Conservation (phyloP, 2,329 filamentous ascomycete species). For the Exophiala xenobiotica region DNA sequence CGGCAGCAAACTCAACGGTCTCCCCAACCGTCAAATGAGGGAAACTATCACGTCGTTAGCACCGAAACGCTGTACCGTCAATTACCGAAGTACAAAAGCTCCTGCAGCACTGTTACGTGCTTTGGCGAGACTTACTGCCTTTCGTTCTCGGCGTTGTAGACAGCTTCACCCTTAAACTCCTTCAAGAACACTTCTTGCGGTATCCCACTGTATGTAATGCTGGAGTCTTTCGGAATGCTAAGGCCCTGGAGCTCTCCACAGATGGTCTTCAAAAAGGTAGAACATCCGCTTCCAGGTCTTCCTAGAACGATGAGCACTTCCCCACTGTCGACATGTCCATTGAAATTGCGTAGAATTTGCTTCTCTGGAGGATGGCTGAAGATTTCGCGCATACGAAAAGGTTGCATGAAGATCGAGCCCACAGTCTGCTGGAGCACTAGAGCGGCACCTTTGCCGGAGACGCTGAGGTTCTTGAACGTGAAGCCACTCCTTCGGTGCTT, state of each 20-base stretch:
- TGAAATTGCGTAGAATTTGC: conserved; percentile 55
- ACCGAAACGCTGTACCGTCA: conserved; percentile 47
- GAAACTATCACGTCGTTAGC: conserved; percentile 45
- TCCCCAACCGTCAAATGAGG: conserved; percentile 67
- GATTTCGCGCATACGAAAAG: conserved; percentile 57
- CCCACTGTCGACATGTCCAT: conserved; percentile 52
- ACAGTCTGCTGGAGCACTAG: conserved; percentile 70
- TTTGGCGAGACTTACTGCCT: too few species aligned
- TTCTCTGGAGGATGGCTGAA: conserved; percentile 55
- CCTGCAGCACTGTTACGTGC: too few species aligned
- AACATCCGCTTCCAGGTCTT: conserved; percentile 65
- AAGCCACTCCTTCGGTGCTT: conserved; percentile 46
- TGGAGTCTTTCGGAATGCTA: conserved; percentile 65
- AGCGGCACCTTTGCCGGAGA: conserved; percentile 64
- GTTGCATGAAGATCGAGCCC: conserved; percentile 57
- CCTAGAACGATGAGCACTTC: conserved; percentile 67
- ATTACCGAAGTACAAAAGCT: too few species aligned
- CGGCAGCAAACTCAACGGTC: conserved; percentile 56
- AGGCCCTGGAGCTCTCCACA: conserved; percentile 81
- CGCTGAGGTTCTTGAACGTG: conserved; percentile 64
- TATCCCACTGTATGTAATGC: conserved; percentile 75
- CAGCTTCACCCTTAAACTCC: conserved; percentile 51
- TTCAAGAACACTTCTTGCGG: conserved; percentile 56
- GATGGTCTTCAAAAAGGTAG: conserved; percentile 83
- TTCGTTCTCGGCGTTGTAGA: conserved; percentile 57